Evolutionary conservation across 805 yeast genomes (phyloP), one percentile per base, ranked within the genome.

Genomic region (Saccharomyces paradoxus): DNA sequence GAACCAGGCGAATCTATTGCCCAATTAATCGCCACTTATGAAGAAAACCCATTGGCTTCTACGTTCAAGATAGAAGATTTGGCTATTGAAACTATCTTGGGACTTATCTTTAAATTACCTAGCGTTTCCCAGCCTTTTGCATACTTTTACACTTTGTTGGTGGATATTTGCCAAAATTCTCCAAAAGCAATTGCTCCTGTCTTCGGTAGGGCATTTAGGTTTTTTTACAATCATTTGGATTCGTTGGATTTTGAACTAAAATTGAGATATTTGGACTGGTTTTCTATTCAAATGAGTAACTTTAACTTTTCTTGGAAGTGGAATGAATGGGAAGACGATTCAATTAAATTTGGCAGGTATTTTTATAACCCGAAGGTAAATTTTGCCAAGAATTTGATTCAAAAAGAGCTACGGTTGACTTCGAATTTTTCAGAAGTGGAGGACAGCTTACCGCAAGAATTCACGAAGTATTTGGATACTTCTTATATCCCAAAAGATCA

Each of bases 291-390:
- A 71, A 81, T 94, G 68, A 87, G 96, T 63, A 94, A 92, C 67
- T 94, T 92, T 70, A 90, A 87, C 55, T 94, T 89, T 72, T 88
- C 91, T 41, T 94, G 99, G 99, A 89, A 90, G 66, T 94, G 99
- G 99, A 82, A 81, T 58, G 98, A 91, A 69, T 94, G 99, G 99
- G 81, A 78, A 28, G 72, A 70, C 2, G 87, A 84, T 62, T 77
- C 84, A 0, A 62, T 67, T n/a, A 69, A 67, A 49, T 77, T 74
- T 49, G 73, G 78, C 37, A 68, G 73, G 32, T 72, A 77, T 29
- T 63, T 65, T 14, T 82, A 80, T 63, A 91, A 88, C 65, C 96
- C 97, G 12, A 82, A 81, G 60, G 77, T 81, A 58, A 80, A 79
- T 49, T 86, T 92, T 60, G 82, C 92, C 56, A 81, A 78, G 60